A percentile compares a stretch with the other conserved stretches of the same genome.
phyloP scores from a whole-genome alignment of 116 monocot genomes.

The Iris pallida region DNA sequence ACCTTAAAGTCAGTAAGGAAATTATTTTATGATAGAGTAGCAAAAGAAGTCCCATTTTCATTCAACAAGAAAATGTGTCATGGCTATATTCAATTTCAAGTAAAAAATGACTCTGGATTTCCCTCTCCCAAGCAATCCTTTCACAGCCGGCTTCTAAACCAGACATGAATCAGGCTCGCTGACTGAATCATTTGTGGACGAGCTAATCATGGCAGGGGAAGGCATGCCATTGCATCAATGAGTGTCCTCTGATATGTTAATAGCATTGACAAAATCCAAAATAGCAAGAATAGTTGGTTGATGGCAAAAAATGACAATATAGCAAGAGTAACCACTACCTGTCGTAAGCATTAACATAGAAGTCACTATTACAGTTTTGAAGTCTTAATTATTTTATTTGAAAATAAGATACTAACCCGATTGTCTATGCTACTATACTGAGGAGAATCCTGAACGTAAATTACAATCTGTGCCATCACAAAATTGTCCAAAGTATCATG shows the following conservation, averaged over 20 bases:
- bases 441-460: constrained; percentile 69
- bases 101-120: constrained; percentile 79
- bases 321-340: constrained; percentile 74
- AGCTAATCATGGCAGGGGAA: constrained; percentile 11
- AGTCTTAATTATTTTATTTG: not conserved
- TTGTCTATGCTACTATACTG: constrained; percentile 74
- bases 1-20: constrained; percentile 91
- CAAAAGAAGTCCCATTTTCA: constrained; percentile 67
- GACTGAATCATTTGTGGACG: constrained; percentile 5
- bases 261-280: constrained; percentile 71
- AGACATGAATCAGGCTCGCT: constrained; percentile 15
- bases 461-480: constrained; percentile 86
- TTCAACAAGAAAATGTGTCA: constrained; percentile 79
- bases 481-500: constrained; percentile 64
- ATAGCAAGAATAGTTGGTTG: constrained; percentile 93
- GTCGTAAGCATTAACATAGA: constrained; percentile 7
- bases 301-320: constrained; percentile 87
- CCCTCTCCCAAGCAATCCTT: constrained; percentile 73
- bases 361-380: not conserved
- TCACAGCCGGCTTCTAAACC: constrained; percentile 41
- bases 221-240: constrained; percentile 7
- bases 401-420: constrained; percentile 33
- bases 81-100: constrained; percentile 71
- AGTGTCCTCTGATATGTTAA: constrained; percentile 47
- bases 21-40: constrained; percentile 85